Base-by-base conservation (phyloP, 345 rosid species). In the Rubroshorea leprosula region DNA sequence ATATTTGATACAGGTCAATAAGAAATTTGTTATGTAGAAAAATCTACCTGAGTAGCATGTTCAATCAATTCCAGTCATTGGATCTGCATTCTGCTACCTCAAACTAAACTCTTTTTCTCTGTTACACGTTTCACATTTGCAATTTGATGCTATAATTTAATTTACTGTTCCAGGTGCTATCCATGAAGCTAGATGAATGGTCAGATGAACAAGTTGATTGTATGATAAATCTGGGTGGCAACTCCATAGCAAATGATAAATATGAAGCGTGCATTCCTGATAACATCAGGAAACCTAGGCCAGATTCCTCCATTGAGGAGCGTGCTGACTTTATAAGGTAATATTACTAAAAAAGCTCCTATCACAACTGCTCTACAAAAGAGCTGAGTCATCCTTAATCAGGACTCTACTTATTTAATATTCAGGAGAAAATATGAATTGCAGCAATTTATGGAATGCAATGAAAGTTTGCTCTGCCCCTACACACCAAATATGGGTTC, bases 151-250 rank as follows among this genome's bases (percentile, higher is more conserved):
- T 60, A 23, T 56, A 55, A 59, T 58, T 35, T 56, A 57, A 48
- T 59, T 41, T 15, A 24, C 20, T 71, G 13, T 73, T 19, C 52
- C 82, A 93, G 99, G 95, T 93, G 61, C 65, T 85, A 53, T 93
- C 99, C 6, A 80, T 85, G 64, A 93, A 90, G 65, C 85, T 93
- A 60, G 97, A 93, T 64, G 96, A 87, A 20, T 93, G 99, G 99
- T 82, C 96, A 21, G 95, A 90, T 56, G 96, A 93, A 47, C 96
- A 93, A 75, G 96, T 93, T 12, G 76, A 79, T 25, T 24, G 43
- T 56, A 71, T 93, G 41, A 68, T 61, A 20, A 84, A 72, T 14
- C 43, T 77, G 71, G 99, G 99, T 55, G 99, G 99, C 52, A 93
- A 93, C 70, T 53, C 23, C 47, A 75, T 27, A 21, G 95, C 74